A percentile compares a stretch with the other conserved stretches of the same genome.
Conservation (phyloP, 306 rosid species). For the Vicia villosa region DNA sequence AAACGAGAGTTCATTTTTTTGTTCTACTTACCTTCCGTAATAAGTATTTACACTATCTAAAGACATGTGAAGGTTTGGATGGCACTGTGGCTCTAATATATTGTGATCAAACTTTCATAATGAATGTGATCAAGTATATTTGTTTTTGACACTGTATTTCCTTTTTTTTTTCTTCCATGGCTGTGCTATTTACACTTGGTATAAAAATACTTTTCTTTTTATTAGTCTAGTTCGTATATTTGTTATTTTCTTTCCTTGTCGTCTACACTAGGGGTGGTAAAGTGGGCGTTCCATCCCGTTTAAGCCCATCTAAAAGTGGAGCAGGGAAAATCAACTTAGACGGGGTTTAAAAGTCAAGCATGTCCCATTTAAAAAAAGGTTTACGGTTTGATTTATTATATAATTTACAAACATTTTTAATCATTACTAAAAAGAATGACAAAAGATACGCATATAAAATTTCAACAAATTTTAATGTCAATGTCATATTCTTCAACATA, state of each 20-base stretch:
- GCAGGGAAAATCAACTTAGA: too few species aligned
- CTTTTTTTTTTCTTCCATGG: neutral
- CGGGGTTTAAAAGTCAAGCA: too few species aligned
- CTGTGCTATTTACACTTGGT: neutral
- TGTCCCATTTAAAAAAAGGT: too few species aligned
- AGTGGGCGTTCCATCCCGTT: too few species aligned
- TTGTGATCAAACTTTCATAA: constrained; percentile 24
- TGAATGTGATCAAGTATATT: neutral
- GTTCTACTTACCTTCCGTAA: constrained; percentile 18
- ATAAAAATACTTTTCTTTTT: neutral
- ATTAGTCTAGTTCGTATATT: neutral
- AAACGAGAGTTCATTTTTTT: constrained; percentile 11
- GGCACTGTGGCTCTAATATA: constrained; percentile 18
- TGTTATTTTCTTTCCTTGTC: neutral
- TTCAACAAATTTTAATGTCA: too few species aligned
- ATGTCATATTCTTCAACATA: too few species aligned
- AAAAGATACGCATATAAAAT: too few species aligned
- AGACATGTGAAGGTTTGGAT: constrained; percentile 39
- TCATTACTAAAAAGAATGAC: too few species aligned
- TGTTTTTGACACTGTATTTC: neutral
- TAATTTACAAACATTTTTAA: too few species aligned
- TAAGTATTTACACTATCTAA: constrained; percentile 30
- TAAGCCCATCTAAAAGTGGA: too few species aligned
- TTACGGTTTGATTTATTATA: too few species aligned
- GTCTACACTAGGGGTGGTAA: too few species aligned